phyloP scores from a whole-genome alignment of 371 early-diverging fungal genomes.

The Homolaphlyctis polyrhiza region DNA sequence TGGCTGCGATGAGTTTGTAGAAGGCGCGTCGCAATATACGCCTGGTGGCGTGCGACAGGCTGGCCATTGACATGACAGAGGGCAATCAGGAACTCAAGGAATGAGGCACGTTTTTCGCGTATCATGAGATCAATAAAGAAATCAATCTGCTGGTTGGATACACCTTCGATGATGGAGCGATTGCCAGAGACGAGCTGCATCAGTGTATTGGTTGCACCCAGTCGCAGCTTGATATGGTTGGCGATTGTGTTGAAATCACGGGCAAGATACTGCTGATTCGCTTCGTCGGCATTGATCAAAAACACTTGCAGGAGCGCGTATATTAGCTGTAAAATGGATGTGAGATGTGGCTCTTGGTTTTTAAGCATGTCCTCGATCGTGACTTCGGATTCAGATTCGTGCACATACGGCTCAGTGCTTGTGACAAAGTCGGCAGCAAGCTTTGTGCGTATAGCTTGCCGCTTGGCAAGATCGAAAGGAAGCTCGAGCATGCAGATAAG shows the following conservation, averaged over 20 bases:
- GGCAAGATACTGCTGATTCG: slow-evolving; percentile 31
- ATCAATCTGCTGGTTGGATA: slow-evolving; percentile 16
- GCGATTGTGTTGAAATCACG: slow-evolving; percentile 21
- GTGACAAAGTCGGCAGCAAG: slow-evolving; percentile 1
- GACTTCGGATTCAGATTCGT: slow-evolving; percentile 6
- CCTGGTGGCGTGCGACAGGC: slow-evolving; percentile 19
- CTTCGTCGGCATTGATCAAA: slow-evolving; percentile 20
- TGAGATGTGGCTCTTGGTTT: slow-evolving; percentile 8
- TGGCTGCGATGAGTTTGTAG: neutral
- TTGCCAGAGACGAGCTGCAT: slow-evolving; percentile 32
- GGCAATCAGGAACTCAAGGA: slow-evolving; percentile 27
- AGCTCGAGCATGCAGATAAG: slow-evolving; percentile 38
- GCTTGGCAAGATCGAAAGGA: slow-evolving; percentile 34
- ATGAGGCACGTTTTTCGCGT: slow-evolving; percentile 17
- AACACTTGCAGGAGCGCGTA: slow-evolving; percentile 26
- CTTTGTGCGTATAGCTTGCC: neutral
- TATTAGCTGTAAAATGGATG: slow-evolving; percentile 14
- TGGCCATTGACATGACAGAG: slow-evolving; percentile 27
- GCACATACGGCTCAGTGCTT: neutral
- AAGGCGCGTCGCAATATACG: slow-evolving; percentile 15
- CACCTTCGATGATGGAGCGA: slow-evolving; percentile 20
- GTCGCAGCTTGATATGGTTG: slow-evolving; percentile 20
- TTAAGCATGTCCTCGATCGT: neutral
- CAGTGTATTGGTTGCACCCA: slow-evolving; percentile 28
- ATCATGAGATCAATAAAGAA: slow-evolving; percentile 19